Base-by-base conservation (phyloP, 805 yeast species). In the Teunomyces atbi region DNA sequence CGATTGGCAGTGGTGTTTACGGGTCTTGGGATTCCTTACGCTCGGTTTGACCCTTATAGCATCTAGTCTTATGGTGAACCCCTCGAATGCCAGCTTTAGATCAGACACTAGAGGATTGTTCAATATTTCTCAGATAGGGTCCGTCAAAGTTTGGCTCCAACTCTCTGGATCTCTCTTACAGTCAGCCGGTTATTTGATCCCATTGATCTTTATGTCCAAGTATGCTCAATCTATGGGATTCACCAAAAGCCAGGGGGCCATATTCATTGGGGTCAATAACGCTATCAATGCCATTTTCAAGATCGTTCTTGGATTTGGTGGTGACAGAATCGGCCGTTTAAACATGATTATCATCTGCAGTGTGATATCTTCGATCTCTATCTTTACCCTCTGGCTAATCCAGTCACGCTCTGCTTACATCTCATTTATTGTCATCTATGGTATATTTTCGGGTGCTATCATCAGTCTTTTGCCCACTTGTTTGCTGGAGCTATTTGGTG, bases 1-100 rank as follows among this genome's bases (percentile, higher is more conserved):
- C 11, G 72, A 68, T 1, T 69, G 72, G 71, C 45, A 58, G 39
- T 67, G 72, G 71, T 50, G 64, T 10, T 39, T 69, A 21, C 50
- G 73, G 20, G 46, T 49, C 10, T 51, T 65, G 13, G 71, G 69
- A 3, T 45, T 68, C 6, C 50, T 64, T n/a, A 56, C 48, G 30
- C 48, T 67, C 5, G 47, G 29, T 4, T 20, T 53, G 16, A 41
- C 62, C 30, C 37, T 45, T 8, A 6, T 40, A 3, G 51, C 37
- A 12, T 16, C 56, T n/a, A 47, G 57, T 29, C 41, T 50, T 13
- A 13, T 57, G 32, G 58, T 58, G 4, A 33, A 42, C 16, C 57
- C 59, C 5, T 35, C 44, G 3, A 20, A 36, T 13, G 15, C 42
- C 5, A 45, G 40, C 15, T 48, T 48, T 28, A 38, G 38, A 37